Conservation (phyloP, 1,284 basidiomycete genomes). For the Leccinum pachyderme region DNA sequence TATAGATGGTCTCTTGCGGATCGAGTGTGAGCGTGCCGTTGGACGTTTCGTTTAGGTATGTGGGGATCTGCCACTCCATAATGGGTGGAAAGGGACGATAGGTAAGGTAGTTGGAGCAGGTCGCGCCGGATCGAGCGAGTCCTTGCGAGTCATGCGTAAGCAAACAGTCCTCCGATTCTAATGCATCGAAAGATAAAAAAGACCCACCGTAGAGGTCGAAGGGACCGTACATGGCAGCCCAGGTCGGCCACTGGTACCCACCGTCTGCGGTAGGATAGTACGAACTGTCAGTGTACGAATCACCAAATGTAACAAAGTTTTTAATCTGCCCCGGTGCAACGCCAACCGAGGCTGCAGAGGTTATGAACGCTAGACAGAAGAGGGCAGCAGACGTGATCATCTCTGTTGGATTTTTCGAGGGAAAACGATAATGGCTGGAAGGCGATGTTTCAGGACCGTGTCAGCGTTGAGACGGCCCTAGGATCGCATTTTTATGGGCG, state of each 20-base stretch:
- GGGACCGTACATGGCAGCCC: conserved; percentile 39
- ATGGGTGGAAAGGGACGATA: conserved; percentile 38
- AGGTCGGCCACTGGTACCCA: conserved; percentile 44
- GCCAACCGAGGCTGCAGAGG: conserved; percentile 11
- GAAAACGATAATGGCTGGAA: background rate
- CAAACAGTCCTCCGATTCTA: too few species aligned
- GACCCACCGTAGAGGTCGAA: conserved; percentile 37
- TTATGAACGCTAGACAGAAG: conserved; percentile 12
- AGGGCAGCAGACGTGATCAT: conserved; percentile 7
- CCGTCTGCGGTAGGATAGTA: conserved; percentile 34
- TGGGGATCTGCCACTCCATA: conserved; percentile 37
- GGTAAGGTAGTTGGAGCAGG: conserved; percentile 44
- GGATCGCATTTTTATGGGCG: background rate
- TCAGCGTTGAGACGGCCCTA: background rate
- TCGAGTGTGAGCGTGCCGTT: conserved; percentile 26
- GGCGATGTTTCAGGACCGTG: background rate
- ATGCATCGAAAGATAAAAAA: too few species aligned
- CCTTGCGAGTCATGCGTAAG: conserved; percentile 1
- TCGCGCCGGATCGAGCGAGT: conserved; percentile 43
- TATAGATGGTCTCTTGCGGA: conserved; percentile 42
- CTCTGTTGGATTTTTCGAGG: background rate
- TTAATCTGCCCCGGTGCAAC: conserved; percentile 37
- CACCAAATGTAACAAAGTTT: conserved; percentile 45
- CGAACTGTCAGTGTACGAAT: conserved; percentile 45
- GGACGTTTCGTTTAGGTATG: conserved; percentile 32